phyloP scores from a whole-genome alignment of 345 rosid genomes.

The Geranium brycei region DNA sequence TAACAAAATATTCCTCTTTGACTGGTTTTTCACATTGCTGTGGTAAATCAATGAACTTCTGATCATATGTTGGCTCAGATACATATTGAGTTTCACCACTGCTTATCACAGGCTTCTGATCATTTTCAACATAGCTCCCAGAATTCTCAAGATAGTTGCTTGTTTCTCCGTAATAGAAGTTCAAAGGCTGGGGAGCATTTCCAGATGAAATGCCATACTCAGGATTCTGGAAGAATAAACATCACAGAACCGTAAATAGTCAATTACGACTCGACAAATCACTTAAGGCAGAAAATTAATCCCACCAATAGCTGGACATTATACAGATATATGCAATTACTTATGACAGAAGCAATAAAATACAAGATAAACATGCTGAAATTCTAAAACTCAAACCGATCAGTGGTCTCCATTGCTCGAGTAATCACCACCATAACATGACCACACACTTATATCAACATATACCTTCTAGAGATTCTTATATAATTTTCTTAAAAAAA shows the following conservation, averaged over 20 bases:
- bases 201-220: slow-evolving; percentile 24
- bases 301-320: no score
- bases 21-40: slow-evolving; percentile 27
- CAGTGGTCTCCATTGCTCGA: not conserved
- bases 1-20: slow-evolving; percentile 29
- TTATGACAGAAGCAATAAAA: no score
- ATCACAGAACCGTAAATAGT: not conserved
- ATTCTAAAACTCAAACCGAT: not conserved
- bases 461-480: not conserved
- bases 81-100: slow-evolving; percentile 17
- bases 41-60: slow-evolving; percentile 22
- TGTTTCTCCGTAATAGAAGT: slow-evolving; percentile 42
- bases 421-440: not conserved
- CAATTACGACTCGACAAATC: not conserved
- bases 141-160: slow-evolving; percentile 34
- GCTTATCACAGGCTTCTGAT: slow-evolving; percentile 30
- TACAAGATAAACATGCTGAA: not conserved
- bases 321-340: no score
- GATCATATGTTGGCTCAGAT: slow-evolving; percentile 20
- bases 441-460: not conserved
- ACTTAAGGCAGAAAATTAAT: no score
- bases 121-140: slow-evolving; percentile 27
- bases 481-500: not conserved
- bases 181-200: slow-evolving; percentile 27
- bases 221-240: slow-evolving; percentile 25